Base-by-base conservation (phyloP, 345 rosid species). In the Citropsis articulata region DNA sequence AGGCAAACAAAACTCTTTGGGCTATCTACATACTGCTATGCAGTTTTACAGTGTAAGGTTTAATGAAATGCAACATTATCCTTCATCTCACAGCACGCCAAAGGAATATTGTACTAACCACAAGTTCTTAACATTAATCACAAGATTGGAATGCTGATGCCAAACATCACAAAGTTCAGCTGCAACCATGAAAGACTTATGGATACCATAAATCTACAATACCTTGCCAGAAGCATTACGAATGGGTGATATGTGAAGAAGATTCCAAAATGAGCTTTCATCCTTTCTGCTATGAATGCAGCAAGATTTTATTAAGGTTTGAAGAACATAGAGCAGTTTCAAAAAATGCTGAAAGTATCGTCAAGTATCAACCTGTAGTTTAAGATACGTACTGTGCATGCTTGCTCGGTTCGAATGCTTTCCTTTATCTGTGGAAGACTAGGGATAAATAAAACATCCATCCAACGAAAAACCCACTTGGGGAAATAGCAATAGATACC, bases 191-290 rank as follows among this genome's bases (percentile, higher is more conserved):
- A 42, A 79, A 45, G 63, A 55, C 73, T 77, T 65, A 50, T 59
- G 73, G 67, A 62, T 25, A 55, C 62, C 55, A 79, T 19, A 30
- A 25, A 50, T 33, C 74, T 71, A 50, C 24, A 75, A 62, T 91
- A 95, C 98, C 99, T 96, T 96, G 80, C 99, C 99, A 62, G 92
- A 88, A 77, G 99, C 98, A 86, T 90, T 90, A 70, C 97, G 95
- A 80, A 96, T 85, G 5, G 98, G 99, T 38, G 99, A 91, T 71
- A 94, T 85, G 87, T 96, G 97, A 68, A 96, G 98, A 81, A 86
- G 87, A 86, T 91, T 94, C 99, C 97, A 94, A 81, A 96, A 96
- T 12, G 88, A 74, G 81, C 90, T 91, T 79, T 84, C 84, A 53
- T 96, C 92, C 87, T 90, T 96, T 89, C 99, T 96, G 92, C 72